Percentiles rank a stretch among this genome's conserved stretches.
Conservation (phyloP, 495 filamentous ascomycete species). For the Neurospora pannonica region DNA sequence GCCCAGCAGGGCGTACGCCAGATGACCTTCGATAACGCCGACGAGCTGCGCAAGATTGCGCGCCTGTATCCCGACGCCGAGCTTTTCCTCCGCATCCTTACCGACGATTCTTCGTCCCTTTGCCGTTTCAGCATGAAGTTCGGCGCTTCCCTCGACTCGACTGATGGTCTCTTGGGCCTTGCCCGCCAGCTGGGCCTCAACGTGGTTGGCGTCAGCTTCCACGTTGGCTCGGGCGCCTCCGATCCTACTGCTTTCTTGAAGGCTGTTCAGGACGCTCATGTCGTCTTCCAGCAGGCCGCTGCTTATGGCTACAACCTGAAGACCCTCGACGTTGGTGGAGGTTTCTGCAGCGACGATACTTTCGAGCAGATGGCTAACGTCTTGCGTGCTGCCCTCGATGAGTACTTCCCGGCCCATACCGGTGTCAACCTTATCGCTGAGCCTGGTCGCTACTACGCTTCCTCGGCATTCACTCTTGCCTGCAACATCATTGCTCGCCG, state of each 20-base stretch:
- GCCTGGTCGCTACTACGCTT: slow-evolving; percentile 91
- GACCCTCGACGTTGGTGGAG: slow-evolving; percentile 89
- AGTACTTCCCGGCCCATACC: slow-evolving; percentile 68
- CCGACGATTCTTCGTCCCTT: slow-evolving; percentile 88
- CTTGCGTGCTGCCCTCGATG: slow-evolving; percentile 69
- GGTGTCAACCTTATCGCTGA: slow-evolving; percentile 84
- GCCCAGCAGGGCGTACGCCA: slow-evolving; percentile 77
- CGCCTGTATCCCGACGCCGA: slow-evolving; percentile 79
- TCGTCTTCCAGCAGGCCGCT: slow-evolving; percentile 81
- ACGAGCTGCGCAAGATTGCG: slow-evolving; percentile 97
- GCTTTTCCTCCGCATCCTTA: slow-evolving; percentile 86
- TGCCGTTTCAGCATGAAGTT: slow-evolving; percentile 96
- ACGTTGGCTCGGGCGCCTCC: slow-evolving; percentile 91
- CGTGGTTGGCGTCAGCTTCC: slow-evolving; percentile 93
- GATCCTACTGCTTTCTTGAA: slow-evolving; percentile 82
- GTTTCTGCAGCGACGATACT: slow-evolving; percentile 67
- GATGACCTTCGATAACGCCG: slow-evolving; percentile 98
- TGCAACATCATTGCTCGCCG: slow-evolving; percentile 94
- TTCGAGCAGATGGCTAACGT: slow-evolving; percentile 86
- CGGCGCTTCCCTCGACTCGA: slow-evolving; percentile 77
- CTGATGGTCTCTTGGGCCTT: slow-evolving; percentile 64
- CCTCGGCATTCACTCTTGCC: slow-evolving; percentile 85
- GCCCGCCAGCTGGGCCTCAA: slow-evolving; percentile 87
- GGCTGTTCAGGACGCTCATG: slow-evolving; percentile 78
- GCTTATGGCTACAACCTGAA: slow-evolving; percentile 70